A percentile compares a stretch with the other conserved stretches of the same genome.
Conservation (phyloP, 768 basidiomycete species). For the Russula earlei region DNA sequence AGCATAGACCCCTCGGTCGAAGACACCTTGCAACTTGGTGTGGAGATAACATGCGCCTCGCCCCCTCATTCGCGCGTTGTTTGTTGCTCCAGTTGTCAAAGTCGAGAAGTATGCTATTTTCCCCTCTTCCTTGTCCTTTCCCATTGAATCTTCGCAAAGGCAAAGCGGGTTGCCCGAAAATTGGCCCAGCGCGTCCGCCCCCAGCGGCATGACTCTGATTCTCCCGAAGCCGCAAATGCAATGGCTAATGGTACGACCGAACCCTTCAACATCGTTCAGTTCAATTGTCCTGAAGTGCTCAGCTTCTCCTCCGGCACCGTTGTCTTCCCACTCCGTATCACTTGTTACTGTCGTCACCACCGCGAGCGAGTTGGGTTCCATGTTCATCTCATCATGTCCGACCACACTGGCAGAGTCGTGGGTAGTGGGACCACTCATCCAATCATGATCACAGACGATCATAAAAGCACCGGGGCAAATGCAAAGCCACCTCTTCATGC, state of each 20-base stretch:
- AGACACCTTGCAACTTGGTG: slow-evolving; percentile 63
- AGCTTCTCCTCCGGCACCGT: slow-evolving; percentile 84
- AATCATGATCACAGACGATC: slow-evolving; percentile 99
- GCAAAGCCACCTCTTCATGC: slow-evolving; percentile 19
- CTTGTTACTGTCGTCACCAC: slow-evolving; percentile 98
- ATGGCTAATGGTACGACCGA: slow-evolving; percentile 50
- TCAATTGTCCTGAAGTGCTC: slow-evolving; percentile 86
- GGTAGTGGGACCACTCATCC: slow-evolving; percentile 77
- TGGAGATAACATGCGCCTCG: slow-evolving; percentile 72
- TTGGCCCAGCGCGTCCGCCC: slow-evolving; percentile 77
- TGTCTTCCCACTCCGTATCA: slow-evolving; percentile 87
- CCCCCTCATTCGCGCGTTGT: slow-evolving; percentile 67
- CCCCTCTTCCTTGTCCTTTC: slow-evolving; percentile 8
- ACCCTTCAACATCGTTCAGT: slow-evolving; percentile 82
- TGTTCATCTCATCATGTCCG: slow-evolving; percentile 79
- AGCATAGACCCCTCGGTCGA: slow-evolving; percentile 51
- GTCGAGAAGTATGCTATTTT: slow-evolving; percentile 57
- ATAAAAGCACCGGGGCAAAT: slow-evolving; percentile 60
- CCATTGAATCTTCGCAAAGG: slow-evolving; percentile 35
- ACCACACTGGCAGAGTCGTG: slow-evolving; percentile 68
- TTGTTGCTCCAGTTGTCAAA: slow-evolving; percentile 82
- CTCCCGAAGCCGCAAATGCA: slow-evolving; percentile 36
- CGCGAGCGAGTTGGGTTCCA: slow-evolving; percentile 94
- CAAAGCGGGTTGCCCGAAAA: slow-evolving; percentile 85
- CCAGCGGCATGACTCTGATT: slow-evolving; percentile 65